These are phyloP conservation scores for Staphylotrichum longicolle DNA, from an alignment of 495 filamentous ascomycete species.

Conservation along the genomic window DNA sequence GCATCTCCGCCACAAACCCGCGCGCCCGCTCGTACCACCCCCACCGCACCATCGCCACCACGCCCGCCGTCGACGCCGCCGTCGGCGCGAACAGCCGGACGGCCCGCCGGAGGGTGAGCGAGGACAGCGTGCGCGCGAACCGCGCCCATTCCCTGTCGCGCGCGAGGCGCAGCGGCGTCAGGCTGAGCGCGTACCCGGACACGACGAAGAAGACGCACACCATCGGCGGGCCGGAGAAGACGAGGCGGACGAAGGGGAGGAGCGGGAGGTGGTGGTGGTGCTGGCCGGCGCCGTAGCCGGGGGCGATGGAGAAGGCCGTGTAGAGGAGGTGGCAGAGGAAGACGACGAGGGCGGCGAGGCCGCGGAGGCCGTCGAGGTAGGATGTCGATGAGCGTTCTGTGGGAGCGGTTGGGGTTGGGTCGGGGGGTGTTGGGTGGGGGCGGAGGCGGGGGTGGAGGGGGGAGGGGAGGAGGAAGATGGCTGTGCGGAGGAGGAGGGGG, in stretches of 20 bases:
- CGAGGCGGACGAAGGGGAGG: conserved; percentile 63
- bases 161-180: conserved; percentile 61
- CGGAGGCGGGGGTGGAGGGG: background rate
- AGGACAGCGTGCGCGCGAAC: too few species aligned
- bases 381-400: conserved; percentile 35
- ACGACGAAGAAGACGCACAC: conserved; percentile 46
- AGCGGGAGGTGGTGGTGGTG: conserved; percentile 49
- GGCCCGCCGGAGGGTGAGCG: too few species aligned
- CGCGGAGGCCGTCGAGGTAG: conserved; percentile 59
- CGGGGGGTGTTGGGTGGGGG: background rate
- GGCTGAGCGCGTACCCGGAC: conserved; percentile 66
- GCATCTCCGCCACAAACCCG: too few species aligned
- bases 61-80: too few species aligned
- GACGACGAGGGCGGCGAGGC: conserved; percentile 57
- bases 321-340: conserved; percentile 54
- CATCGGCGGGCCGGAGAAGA: conserved; percentile 68
- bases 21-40: too few species aligned
- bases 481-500: conserved; percentile 26
- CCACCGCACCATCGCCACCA: too few species aligned
- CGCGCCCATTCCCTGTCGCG: background rate
- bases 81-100: too few species aligned
- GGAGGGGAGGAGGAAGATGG: conserved; percentile 37
- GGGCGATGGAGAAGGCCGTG: conserved; percentile 45
- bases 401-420: conserved; percentile 26
- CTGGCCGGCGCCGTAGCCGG: conserved; percentile 37